phyloP scores from a whole-genome alignment of 805 yeast genomes.

The Starmerella apicola region DNA sequence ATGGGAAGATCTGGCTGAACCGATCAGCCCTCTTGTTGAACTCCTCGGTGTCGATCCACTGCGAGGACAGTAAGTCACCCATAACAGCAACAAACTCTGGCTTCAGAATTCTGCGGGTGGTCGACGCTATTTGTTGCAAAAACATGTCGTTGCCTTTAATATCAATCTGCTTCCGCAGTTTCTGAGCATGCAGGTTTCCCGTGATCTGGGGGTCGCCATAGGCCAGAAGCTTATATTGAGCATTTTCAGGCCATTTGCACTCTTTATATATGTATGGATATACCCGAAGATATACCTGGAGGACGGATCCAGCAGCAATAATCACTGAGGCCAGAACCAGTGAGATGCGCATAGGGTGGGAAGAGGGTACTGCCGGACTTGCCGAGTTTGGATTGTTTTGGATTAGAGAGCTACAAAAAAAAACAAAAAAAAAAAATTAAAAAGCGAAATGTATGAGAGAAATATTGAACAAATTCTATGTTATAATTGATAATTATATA shows the following conservation, averaged over 20 bases:
- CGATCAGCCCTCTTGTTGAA: conserved; percentile 69
- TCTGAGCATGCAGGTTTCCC: conserved; percentile 33
- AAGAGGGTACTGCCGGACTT: no score
- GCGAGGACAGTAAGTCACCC: conserved; percentile 89
- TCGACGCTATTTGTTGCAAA: conserved; percentile 66
- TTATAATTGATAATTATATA: no score
- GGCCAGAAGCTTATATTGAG: conserved; percentile 48
- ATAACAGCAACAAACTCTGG: conserved; percentile 80
- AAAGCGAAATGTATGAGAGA: neutral
- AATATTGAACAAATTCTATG: no score
- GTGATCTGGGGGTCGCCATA: conserved; percentile 97
- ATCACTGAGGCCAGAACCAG: conserved; percentile 13
- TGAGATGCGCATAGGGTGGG: neutral
- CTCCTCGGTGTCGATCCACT: conserved; percentile 86
- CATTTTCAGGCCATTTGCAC: conserved; percentile 17
- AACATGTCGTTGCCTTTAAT: conserved; percentile 82
- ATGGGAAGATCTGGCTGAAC: conserved; percentile 29
- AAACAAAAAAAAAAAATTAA: neutral
- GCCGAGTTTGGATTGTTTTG: no score
- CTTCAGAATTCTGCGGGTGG: conserved; percentile 47
- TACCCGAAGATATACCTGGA: conserved; percentile 58
- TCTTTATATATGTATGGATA: conserved; percentile 33
- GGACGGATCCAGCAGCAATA: conserved; percentile 14
- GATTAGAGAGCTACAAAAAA: neutral
- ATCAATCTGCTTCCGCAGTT: conserved; percentile 60